Evolutionary conservation across 1,284 basidiomycete genomes (phyloP), one percentile per base, ranked within the genome.

Genomic region (Ganoderma boninense): DNA sequence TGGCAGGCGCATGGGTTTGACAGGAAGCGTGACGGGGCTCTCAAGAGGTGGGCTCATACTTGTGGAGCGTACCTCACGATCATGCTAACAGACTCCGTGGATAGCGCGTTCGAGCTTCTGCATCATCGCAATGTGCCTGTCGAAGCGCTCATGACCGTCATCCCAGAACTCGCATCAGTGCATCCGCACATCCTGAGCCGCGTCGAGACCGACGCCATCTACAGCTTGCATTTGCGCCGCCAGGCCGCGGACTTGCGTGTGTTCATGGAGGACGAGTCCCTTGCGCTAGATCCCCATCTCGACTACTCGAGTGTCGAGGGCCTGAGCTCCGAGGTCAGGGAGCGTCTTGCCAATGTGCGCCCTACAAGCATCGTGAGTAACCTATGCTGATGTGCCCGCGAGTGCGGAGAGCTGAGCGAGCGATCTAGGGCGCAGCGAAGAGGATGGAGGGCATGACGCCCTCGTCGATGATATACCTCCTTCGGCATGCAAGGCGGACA

Each of bases 381-480:
- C 16, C 43, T 26, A 43, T 66, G n/a, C 20, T 43, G 13, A 8
- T 61, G 14, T 72, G 11, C 18, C 20, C 43, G 64, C 46, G 38
- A 64, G 40, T 40, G 35, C 7, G 16, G 40, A 23, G 29, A 23
- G n/a, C 62, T 66, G 52, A 71, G 29, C 62, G n/a, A 29, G 62
- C 38, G 7, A 16, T 35, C 16, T 56, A 95, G 94, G 95, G 94
- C 29, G 91, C 92, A 16, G 95, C 92, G 20, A 95, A 95, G 78
- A 84, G 95, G 43, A 95, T 96, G 90, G 94, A 96, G 76, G 94
- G 94, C 8, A 94, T 96, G 88, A 96, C 95, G 8, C 93, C 94
- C 2, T 86, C 90, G 0, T 89, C 89, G 0, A 82, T 93, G 23
- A 84, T 95, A 10, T 84, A 85, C 57, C 78, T 96, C 38, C 81